A percentile compares a stretch with the other conserved stretches of the same genome.
phyloP scores from a whole-genome alignment of 768 basidiomycete species.

The Tylopilus felleus region DNA sequence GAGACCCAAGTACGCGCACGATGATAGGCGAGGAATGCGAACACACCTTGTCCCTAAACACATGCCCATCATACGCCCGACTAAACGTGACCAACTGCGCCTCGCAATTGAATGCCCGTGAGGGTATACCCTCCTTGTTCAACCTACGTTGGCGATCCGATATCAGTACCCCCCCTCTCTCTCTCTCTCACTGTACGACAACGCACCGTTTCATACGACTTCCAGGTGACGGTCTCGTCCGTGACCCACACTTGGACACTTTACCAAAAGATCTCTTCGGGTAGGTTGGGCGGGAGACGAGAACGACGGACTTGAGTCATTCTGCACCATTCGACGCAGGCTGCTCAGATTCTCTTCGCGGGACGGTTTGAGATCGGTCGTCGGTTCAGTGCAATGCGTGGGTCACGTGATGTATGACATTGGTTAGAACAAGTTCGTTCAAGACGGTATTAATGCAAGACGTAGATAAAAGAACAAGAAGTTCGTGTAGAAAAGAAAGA shows the following conservation, averaged over 20 bases:
- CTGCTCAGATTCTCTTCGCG: slow-evolving; percentile 32
- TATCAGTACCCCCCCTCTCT: not conserved
- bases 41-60: too few relatives aligned
- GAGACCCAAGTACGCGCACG: too few relatives aligned
- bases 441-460: not conserved
- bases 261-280: slow-evolving; percentile 92
- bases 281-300: slow-evolving; percentile 85
- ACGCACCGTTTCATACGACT: slow-evolving; percentile 58
- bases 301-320: slow-evolving; percentile 82
- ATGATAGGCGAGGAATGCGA: too few relatives aligned
- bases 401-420: too few relatives aligned
- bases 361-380: slow-evolving; percentile 14
- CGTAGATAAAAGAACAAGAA: not conserved
- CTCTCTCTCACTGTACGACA: not conserved
- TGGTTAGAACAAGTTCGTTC: too few relatives aligned
- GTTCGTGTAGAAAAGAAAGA: too few relatives aligned
- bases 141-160: slow-evolving; percentile 39
- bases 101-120: too few relatives aligned
- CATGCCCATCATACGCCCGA: too few relatives aligned
- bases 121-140: slow-evolving; percentile 88
- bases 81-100: too few relatives aligned
- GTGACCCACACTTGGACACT: slow-evolving; percentile 83
- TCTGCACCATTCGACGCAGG: slow-evolving; percentile 38
- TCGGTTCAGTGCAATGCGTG: too few relatives aligned
- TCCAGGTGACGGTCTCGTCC: slow-evolving; percentile 69